phyloP scores from a whole-genome alignment of 352 stramenopile genomes.

The Albugo laibachii region DNA sequence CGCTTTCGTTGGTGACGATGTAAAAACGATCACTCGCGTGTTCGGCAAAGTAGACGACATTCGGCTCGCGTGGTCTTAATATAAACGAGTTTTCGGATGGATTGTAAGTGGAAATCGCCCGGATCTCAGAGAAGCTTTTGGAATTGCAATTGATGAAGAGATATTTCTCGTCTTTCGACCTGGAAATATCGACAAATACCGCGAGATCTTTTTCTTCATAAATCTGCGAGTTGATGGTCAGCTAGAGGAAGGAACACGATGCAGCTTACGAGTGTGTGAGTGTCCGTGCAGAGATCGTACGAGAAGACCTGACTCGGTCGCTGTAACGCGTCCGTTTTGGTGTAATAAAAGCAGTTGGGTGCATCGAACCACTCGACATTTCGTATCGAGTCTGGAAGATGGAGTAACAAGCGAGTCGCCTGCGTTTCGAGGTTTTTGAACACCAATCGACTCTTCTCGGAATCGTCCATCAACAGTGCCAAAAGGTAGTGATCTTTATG shows the following conservation, averaged over 20 bases:
- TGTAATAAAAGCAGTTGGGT: constrained; percentile 50
- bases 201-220: constrained; percentile 57
- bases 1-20: constrained; percentile 66
- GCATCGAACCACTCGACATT: constrained; percentile 46
- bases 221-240: constrained; percentile 15
- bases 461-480: constrained; percentile 45
- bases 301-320: constrained; percentile 41
- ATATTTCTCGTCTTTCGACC: constrained; percentile 60
- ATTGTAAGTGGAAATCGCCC: constrained; percentile 10
- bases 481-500: constrained; percentile 33
- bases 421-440: constrained; percentile 16
- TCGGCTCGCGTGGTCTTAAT: constrained; percentile 20
- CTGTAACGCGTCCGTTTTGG: constrained; percentile 34
- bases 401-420: constrained; percentile 13
- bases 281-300: constrained; percentile 24
- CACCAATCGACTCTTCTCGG: constrained; percentile 33
- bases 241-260: not conserved
- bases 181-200: constrained; percentile 69
- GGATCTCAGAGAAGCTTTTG: constrained; percentile 73
- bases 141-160: constrained; percentile 80
- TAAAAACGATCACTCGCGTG: constrained; percentile 45
- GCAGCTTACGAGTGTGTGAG: not conserved
- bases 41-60: constrained; percentile 74
- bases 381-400: constrained; percentile 21
- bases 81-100: constrained; percentile 2